Evolutionary conservation across 1,284 basidiomycete species (phyloP).

Genomic region (Malassezia globosa): DNA sequence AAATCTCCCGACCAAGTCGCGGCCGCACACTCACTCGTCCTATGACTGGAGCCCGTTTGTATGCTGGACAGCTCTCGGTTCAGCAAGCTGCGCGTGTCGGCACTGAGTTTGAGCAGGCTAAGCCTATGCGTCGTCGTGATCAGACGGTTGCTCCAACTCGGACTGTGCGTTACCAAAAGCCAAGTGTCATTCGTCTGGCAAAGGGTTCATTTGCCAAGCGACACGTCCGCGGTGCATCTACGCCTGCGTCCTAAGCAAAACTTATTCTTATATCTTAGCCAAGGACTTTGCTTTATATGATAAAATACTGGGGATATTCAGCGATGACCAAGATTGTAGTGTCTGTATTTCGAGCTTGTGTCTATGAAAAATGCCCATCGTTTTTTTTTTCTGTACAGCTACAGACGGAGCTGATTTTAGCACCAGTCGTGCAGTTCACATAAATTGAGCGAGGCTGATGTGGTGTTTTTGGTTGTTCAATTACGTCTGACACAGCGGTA

Average conservation of each 20-base stretch:
- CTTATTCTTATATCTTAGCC: too few relatives aligned
- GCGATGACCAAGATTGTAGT: too few relatives aligned
- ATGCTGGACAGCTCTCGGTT: conserved; percentile 20
- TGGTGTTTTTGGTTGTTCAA: too few relatives aligned
- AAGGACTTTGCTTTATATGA: too few relatives aligned
- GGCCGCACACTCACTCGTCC: conserved; percentile 31
- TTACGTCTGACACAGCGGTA: too few relatives aligned
- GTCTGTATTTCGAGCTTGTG: too few relatives aligned
- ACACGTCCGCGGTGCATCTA: conserved; percentile 3
- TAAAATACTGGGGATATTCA: too few relatives aligned
- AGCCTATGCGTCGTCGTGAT: conserved; percentile 7
- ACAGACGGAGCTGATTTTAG: too few relatives aligned
- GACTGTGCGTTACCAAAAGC: conserved; percentile 18
- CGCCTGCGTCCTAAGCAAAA: background rate
- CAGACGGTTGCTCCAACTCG: conserved; percentile 6
- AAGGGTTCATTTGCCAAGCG: conserved; percentile 41
- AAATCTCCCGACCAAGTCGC: conserved; percentile 14
- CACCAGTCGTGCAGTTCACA: too few relatives aligned
- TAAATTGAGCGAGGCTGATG: too few relatives aligned
- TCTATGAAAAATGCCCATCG: too few relatives aligned
- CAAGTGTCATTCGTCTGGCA: conserved; percentile 38
- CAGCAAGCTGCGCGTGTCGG: conserved; percentile 11
- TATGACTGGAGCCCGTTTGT: conserved; percentile 17
- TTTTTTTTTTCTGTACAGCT: too few relatives aligned
- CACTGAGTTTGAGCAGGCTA: background rate